Percentiles rank a stretch among this genome's conserved stretches.
Evolutionary conservation across 768 basidiomycete genomes (phyloP).

Genomic region (Collybiopsis confluens): DNA sequence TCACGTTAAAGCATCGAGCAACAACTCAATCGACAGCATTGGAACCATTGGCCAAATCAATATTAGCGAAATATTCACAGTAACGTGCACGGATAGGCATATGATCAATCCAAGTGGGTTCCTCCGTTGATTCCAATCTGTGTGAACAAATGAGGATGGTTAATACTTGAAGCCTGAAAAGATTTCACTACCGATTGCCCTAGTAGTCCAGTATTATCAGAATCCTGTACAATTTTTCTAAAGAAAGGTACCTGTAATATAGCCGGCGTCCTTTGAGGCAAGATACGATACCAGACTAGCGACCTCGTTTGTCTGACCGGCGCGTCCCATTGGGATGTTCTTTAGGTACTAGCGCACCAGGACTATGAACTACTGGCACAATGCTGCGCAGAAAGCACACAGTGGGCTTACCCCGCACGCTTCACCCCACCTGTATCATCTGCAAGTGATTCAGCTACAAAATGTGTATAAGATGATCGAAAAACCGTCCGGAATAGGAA

Average conservation of each 20-base stretch:
- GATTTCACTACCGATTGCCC: no score
- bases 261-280: constrained; percentile 25
- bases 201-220: no score
- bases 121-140: no score
- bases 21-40: not conserved
- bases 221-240: not conserved
- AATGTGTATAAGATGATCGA: no score
- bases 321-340: constrained; percentile 10
- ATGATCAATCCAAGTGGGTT: no score
- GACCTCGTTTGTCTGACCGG: constrained; percentile 22
- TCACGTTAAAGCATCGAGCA: no score
- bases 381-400: no score
- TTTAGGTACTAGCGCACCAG: not conserved
- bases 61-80: no score
- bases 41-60: no score
- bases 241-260: constrained; percentile 21
- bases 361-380: no score
- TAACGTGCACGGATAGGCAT: not conserved
- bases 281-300: constrained; percentile 29
- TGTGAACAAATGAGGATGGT: no score
- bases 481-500: not conserved
- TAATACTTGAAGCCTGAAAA: no score
- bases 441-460: not conserved
- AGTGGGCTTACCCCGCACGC: not conserved
- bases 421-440: not conserved